Evolutionary conservation across 2,329 filamentous ascomycete species (phyloP).

Genomic region (Hypoxylon sp.): DNA sequence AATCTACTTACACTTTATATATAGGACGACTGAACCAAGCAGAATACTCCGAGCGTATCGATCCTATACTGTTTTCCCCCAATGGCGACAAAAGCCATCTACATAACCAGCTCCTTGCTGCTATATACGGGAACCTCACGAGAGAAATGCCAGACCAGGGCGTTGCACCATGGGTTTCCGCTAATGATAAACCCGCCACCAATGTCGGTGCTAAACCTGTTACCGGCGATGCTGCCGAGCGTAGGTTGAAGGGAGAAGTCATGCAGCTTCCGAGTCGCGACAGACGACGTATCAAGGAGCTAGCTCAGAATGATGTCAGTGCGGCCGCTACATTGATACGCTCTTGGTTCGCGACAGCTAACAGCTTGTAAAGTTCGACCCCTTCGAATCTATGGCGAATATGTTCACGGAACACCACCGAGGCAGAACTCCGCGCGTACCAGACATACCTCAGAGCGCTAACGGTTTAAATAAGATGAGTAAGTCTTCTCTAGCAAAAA

Average conservation of each 20-base stretch:
- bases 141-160: constrained; percentile 77
- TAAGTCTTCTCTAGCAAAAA: constrained; percentile 61
- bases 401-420: constrained; percentile 67
- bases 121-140: constrained; percentile 78
- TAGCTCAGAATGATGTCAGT: constrained; percentile 73
- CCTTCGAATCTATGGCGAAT: constrained; percentile 67
- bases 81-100: constrained; percentile 73
- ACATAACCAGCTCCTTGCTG: constrained; percentile 77
- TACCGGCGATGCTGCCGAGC: constrained; percentile 75
- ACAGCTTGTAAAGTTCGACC: constrained; percentile 63
- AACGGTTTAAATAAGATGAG: constrained; percentile 85
- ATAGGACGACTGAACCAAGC: constrained; percentile 74
- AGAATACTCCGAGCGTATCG: constrained; percentile 72
- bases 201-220: constrained; percentile 72
- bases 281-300: constrained; percentile 75
- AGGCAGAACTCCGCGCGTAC: constrained; percentile 61
- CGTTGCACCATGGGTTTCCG: constrained; percentile 79
- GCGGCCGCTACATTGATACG: neutral
- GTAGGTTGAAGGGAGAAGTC: constrained; percentile 76
- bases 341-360: constrained; percentile 36
- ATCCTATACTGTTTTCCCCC: constrained; percentile 70
- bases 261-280: constrained; percentile 79
- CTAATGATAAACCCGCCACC: constrained; percentile 75
- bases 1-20: constrained; percentile 50
- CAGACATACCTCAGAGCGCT: constrained; percentile 77